A percentile compares a stretch with the other conserved stretches of the same genome.
These are phyloP conservation scores for Verticillium alfalfae DNA, from an alignment of 2,329 filamentous ascomycete species.

Conservation along the genomic window DNA sequence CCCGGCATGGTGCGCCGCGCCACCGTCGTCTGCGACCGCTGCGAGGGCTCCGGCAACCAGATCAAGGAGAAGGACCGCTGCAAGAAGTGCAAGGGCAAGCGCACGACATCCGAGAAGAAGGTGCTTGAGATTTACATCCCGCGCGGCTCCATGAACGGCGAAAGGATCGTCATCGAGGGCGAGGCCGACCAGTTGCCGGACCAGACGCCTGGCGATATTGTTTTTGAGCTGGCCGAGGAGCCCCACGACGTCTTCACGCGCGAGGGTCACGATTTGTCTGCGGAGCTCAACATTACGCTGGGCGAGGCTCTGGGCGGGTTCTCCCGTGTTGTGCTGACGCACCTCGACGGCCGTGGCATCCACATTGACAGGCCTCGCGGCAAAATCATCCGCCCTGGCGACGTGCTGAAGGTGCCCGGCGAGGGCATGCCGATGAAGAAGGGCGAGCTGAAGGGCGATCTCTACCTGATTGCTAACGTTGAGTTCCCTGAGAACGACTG, in stretches of 20 bases:
- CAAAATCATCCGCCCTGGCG: constrained; percentile 74
- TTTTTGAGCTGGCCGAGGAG: constrained; percentile 81
- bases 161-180: constrained; percentile 83
- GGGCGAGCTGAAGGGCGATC: constrained; percentile 75
- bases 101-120: constrained; percentile 83
- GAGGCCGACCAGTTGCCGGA: constrained; percentile 92
- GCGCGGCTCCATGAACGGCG: constrained; percentile 77
- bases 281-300: constrained; percentile 74
- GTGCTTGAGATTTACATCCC: constrained; percentile 95
- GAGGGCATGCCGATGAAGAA: constrained; percentile 95
- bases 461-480: constrained; percentile 82
- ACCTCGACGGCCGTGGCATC: constrained; percentile 90
- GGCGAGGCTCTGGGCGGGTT: constrained; percentile 85
- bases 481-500: constrained; percentile 86
- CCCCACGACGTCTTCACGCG: constrained; percentile 78
- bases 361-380: constrained; percentile 74
- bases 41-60: constrained; percentile 76
- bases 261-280: constrained; percentile 76
- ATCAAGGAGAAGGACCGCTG: constrained; percentile 97
- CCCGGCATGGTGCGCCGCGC: constrained; percentile 82
- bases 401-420: constrained; percentile 77
- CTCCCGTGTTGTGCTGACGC: constrained; percentile 81
- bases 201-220: constrained; percentile 84
- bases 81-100: constrained; percentile 96
- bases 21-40: constrained; percentile 74